phyloP scores from a whole-genome alignment of 1,284 basidiomycete genomes.

The Tausonia pullulans region DNA sequence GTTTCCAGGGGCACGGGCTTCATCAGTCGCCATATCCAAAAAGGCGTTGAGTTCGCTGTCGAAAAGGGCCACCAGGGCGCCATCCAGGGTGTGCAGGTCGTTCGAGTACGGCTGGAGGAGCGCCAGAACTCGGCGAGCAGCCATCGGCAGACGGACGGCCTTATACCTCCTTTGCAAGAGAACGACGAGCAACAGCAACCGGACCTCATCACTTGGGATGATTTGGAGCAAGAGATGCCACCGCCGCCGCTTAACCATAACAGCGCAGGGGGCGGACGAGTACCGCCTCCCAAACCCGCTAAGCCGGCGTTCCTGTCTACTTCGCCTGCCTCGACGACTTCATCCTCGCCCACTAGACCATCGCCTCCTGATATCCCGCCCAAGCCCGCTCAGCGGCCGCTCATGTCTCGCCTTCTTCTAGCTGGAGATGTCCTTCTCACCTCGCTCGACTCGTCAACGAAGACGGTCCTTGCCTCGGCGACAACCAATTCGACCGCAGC shows the following conservation, averaged over 20 bases:
- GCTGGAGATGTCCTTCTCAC: conserved; percentile 62
- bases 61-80: conserved; percentile 5
- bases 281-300: background rate
- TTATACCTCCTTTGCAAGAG: background rate
- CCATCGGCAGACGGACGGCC: too few relatives aligned
- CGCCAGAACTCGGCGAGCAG: too few relatives aligned
- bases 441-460: conserved; percentile 54
- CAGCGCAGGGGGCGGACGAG: background rate
- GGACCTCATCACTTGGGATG: background rate
- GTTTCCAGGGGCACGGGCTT: conserved; percentile 12
- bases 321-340: background rate
- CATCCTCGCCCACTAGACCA: background rate
- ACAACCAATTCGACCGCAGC: conserved; percentile 30
- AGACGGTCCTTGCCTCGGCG: conserved; percentile 49
- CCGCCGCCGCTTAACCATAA: background rate
- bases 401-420: conserved; percentile 45
- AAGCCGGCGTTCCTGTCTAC: background rate
- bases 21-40: conserved; percentile 12
- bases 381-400: conserved; percentile 24
- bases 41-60: conserved; percentile 12
- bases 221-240: background rate
- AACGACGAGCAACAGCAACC: background rate
- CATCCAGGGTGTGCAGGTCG: background rate
- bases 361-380: background rate
- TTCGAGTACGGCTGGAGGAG: too few relatives aligned